These are phyloP conservation scores for Bondarzewia mesenterica DNA, from an alignment of 1,284 basidiomycete species.

Conservation along the genomic window DNA sequence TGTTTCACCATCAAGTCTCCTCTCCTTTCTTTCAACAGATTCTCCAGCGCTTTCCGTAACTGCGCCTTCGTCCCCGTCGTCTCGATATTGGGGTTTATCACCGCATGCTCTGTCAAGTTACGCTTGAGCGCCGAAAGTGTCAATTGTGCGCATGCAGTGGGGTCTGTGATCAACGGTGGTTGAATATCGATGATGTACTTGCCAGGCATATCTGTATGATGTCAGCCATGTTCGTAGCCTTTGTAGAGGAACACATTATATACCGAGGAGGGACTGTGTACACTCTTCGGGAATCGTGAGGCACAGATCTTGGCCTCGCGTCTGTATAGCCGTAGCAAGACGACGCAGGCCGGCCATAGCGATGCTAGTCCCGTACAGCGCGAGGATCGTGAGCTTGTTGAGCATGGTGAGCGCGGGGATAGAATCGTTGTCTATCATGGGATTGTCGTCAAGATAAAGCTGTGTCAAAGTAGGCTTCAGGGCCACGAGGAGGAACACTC, in stretches of 20 bases:
- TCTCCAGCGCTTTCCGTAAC: background rate
- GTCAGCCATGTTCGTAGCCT: background rate
- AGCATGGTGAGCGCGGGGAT: conserved; percentile 45
- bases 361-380: conserved; percentile 43
- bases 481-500: conserved; percentile 50
- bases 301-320: conserved; percentile 27
- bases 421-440: conserved; percentile 44
- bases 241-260: conserved; percentile 11
- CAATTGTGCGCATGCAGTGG: conserved; percentile 31
- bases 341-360: conserved; percentile 48
- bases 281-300: conserved; percentile 47
- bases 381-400: conserved; percentile 37
- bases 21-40: background rate
- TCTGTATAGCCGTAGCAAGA: conserved; percentile 31
- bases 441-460: conserved; percentile 44
- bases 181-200: conserved; percentile 38
- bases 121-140: conserved; percentile 38
- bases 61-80: background rate
- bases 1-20: background rate
- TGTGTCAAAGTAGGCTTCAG: conserved; percentile 43
- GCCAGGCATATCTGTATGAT: conserved; percentile 29
- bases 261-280: conserved; percentile 46
- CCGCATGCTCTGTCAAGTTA: conserved; percentile 46
- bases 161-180: conserved; percentile 42
- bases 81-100: background rate